Conservation (phyloP, 495 filamentous ascomycete species). For the Neurospora sp. region DNA sequence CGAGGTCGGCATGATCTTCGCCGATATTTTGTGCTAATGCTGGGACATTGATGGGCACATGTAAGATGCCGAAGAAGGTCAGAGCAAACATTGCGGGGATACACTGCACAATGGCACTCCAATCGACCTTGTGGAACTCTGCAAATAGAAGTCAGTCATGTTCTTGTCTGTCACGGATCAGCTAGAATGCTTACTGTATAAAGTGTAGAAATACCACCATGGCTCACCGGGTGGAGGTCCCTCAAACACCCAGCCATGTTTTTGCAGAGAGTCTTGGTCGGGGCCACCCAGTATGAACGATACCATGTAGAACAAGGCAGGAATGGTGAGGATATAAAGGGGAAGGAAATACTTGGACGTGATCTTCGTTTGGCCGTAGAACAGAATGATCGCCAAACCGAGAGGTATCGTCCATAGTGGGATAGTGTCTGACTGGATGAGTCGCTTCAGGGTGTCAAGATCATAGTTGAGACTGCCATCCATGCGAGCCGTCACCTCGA, state of each 20-base stretch:
- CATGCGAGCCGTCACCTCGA: slow-evolving; percentile 89
- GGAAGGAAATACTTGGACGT: slow-evolving; percentile 76
- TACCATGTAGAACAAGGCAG: slow-evolving; percentile 71
- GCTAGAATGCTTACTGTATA: slow-evolving; percentile 58
- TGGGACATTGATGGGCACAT: slow-evolving; percentile 96
- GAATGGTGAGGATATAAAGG: slow-evolving; percentile 75
- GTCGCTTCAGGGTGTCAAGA: slow-evolving; percentile 58
- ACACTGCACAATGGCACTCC: slow-evolving; percentile 66
- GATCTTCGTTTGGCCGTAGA: slow-evolving; percentile 60
- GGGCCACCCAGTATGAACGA: slow-evolving; percentile 55
- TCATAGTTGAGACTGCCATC: slow-evolving; percentile 76
- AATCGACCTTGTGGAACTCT: slow-evolving; percentile 70
- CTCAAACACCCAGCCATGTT: slow-evolving; percentile 81
- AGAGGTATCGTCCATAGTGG: slow-evolving; percentile 78
- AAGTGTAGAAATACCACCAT: slow-evolving; percentile 93
- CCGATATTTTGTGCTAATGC: slow-evolving; percentile 79
- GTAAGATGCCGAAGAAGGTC: slow-evolving; percentile 93
- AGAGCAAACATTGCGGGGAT: slow-evolving; percentile 94
- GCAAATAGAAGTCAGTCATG: slow-evolving; percentile 16
- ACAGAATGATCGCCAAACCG: slow-evolving; percentile 62
- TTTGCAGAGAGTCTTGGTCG: slow-evolving; percentile 50
- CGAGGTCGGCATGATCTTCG: slow-evolving; percentile 82
- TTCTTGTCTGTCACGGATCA: neutral
- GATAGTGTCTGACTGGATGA: slow-evolving; percentile 62
- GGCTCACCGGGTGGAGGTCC: slow-evolving; percentile 74